Evolutionary conservation across 2,329 filamentous ascomycete genomes (phyloP).

Genomic region (Xylaria sp.): DNA sequence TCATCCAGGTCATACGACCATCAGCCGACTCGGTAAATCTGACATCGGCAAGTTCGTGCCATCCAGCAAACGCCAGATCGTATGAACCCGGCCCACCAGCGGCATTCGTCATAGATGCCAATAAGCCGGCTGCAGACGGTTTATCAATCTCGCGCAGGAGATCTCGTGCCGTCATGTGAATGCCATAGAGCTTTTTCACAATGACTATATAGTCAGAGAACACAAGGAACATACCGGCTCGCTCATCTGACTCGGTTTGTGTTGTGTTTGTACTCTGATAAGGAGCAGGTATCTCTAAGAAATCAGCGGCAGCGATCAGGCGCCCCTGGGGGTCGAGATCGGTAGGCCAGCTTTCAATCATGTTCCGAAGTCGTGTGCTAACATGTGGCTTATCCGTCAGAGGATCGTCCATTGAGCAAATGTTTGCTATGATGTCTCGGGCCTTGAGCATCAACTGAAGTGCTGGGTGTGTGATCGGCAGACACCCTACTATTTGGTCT

Average conservation of each 20-base stretch:
- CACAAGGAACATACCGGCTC: slow-evolving; percentile 78
- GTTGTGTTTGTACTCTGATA: slow-evolving; percentile 62
- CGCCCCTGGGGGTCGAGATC: slow-evolving; percentile 79
- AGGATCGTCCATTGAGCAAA: slow-evolving; percentile 88
- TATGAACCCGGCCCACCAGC: slow-evolving; percentile 70
- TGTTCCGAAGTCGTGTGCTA: slow-evolving; percentile 77
- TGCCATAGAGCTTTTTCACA: slow-evolving; percentile 74
- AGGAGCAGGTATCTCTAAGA: slow-evolving; percentile 79
- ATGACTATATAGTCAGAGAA: slow-evolving; percentile 86
- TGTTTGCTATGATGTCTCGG: slow-evolving; percentile 92
- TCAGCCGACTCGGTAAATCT: slow-evolving; percentile 78
- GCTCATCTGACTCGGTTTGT: slow-evolving; percentile 57
- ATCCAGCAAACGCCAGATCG: slow-evolving; percentile 81
- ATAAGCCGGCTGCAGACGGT: slow-evolving; percentile 71
- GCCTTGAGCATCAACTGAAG: slow-evolving; percentile 86
- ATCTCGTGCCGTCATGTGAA: slow-evolving; percentile 76
- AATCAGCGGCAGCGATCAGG: slow-evolving; percentile 83
- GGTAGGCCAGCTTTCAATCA: slow-evolving; percentile 81
- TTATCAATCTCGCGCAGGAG: slow-evolving; percentile 88
- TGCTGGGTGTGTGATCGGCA: slow-evolving; percentile 87
- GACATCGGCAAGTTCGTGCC: slow-evolving; percentile 74
- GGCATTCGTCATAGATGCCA: slow-evolving; percentile 72
- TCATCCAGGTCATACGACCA: slow-evolving; percentile 74
- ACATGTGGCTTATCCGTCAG: slow-evolving; percentile 77
- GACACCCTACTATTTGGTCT: slow-evolving; percentile 88